phyloP scores from a whole-genome alignment of 768 basidiomycete genomes.

The Sarcomyxa edulis region DNA sequence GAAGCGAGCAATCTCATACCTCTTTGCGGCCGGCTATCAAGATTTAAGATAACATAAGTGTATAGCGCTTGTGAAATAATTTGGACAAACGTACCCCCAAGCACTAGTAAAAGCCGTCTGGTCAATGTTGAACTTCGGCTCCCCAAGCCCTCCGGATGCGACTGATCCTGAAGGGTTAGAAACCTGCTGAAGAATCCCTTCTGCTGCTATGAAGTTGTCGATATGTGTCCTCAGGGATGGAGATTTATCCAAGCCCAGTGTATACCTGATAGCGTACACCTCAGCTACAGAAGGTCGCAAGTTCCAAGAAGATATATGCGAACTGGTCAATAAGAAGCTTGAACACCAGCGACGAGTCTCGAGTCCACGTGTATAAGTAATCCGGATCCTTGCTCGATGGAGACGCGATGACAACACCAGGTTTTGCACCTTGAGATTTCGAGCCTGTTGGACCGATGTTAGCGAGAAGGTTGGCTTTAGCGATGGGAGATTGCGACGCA shows the following conservation, averaged over 20 bases:
- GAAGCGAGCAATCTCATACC: slow-evolving; percentile 26
- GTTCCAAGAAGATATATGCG: slow-evolving; percentile 2
- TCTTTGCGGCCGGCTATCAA: slow-evolving; percentile 48
- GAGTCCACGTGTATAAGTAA: slow-evolving; percentile 66
- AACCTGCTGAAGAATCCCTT: slow-evolving; percentile 52
- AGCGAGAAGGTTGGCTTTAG: slow-evolving; percentile 43
- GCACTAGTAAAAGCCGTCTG: slow-evolving; percentile 51
- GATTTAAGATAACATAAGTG: slow-evolving; percentile 1
- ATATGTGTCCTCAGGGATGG: slow-evolving; percentile 45
- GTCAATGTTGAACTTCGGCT: slow-evolving; percentile 69
- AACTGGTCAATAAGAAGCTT: slow-evolving; percentile 40
- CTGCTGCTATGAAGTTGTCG: slow-evolving; percentile 48
- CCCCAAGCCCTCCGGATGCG: slow-evolving; percentile 61
- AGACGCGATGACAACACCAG: slow-evolving; percentile 45
- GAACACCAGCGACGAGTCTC: slow-evolving; percentile 64
- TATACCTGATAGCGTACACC: slow-evolving; percentile 37
- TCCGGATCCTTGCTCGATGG: slow-evolving; percentile 42
- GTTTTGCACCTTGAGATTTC: slow-evolving; percentile 39
- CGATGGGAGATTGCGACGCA: slow-evolving; percentile 20
- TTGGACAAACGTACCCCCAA: slow-evolving; percentile 34
- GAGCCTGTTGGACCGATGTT: slow-evolving; percentile 52
- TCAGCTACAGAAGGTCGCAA: neutral
- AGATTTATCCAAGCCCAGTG: slow-evolving; percentile 43
- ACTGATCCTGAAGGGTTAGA: slow-evolving; percentile 62
- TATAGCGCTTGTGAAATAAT: neutral